These are phyloP conservation scores for Wickerhamiella australiensis DNA, from an alignment of 805 yeast species.

Conservation along the genomic window DNA sequence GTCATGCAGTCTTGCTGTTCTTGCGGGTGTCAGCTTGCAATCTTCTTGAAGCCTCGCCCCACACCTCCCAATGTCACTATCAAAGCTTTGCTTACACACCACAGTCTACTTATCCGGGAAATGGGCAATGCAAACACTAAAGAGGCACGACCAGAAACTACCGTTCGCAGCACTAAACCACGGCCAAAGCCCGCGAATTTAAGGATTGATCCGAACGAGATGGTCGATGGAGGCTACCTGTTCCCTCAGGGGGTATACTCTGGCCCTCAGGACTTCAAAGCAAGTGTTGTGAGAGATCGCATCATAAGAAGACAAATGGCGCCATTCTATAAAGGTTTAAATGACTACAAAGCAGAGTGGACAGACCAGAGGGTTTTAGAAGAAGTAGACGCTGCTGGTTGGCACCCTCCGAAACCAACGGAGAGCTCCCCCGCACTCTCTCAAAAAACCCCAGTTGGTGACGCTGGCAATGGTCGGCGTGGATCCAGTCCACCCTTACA, in stretches of 20 bases:
- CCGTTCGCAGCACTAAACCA: slow-evolving; percentile 3
- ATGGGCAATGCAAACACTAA: slow-evolving; percentile 26
- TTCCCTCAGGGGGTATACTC: slow-evolving; percentile 87
- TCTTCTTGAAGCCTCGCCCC: not conserved
- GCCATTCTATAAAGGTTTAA: slow-evolving; percentile 83
- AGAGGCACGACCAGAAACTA: slow-evolving; percentile 18
- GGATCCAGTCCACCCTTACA: not conserved
- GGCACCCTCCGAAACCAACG: not conserved
- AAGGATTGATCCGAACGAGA: slow-evolving; percentile 35
- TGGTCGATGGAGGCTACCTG: slow-evolving; percentile 85
- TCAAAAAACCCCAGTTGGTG: not conserved
- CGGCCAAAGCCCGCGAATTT: slow-evolving; percentile 17
- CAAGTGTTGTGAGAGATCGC: slow-evolving; percentile 56
- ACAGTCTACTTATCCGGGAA: not conserved
- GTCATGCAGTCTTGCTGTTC: not conserved
- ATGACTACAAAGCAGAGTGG: slow-evolving; percentile 66
- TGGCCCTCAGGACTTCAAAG: slow-evolving; percentile 60
- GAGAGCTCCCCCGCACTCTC: not conserved
- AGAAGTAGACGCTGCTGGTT: slow-evolving; percentile 21
- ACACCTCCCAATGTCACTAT: not conserved
- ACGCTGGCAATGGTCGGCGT: not conserved
- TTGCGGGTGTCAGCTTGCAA: not conserved
- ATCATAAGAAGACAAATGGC: slow-evolving; percentile 64
- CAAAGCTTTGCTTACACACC: slow-evolving; percentile 1
- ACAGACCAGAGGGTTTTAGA: slow-evolving; percentile 51